A percentile compares a stretch with the other conserved stretches of the same genome.
phyloP scores from a whole-genome alignment of 1,284 basidiomycete species.

The Ustilago esculenta region DNA sequence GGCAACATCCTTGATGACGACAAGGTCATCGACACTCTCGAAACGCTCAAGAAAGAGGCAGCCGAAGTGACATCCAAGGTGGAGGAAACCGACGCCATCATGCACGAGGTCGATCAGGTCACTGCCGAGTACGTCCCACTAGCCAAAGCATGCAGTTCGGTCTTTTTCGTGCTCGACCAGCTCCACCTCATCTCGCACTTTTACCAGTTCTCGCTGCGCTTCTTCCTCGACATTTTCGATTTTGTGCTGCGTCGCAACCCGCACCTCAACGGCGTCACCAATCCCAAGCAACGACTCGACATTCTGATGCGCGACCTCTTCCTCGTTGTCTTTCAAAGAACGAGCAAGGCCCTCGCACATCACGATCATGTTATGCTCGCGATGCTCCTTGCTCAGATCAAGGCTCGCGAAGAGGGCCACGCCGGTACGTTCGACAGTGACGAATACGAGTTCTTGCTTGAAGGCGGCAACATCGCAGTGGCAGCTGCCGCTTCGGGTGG shows the following conservation, averaged over 20 bases:
- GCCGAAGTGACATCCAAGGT: slow-evolving; percentile 95
- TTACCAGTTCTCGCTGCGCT: slow-evolving; percentile 96
- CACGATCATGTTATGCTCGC: slow-evolving; percentile 91
- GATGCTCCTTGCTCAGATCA: slow-evolving; percentile 88
- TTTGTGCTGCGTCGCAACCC: slow-evolving; percentile 91
- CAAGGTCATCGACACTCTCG: slow-evolving; percentile 96
- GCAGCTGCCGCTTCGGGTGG: slow-evolving; percentile 69
- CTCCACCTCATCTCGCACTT: slow-evolving; percentile 94
- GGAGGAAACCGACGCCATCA: slow-evolving; percentile 94
- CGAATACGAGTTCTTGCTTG: slow-evolving; percentile 89
- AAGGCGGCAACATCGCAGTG: slow-evolving; percentile 76
- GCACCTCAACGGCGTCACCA: slow-evolving; percentile 80
- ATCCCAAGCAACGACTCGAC: slow-evolving; percentile 78
- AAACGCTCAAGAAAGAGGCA: slow-evolving; percentile 95
- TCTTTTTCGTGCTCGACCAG: slow-evolving; percentile 97
- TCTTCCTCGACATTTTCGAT: slow-evolving; percentile 99
- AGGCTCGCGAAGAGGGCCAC: slow-evolving; percentile 72
- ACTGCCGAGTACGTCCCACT: slow-evolving; percentile 93
- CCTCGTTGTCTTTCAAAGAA: slow-evolving; percentile 86
- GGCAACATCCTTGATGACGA: slow-evolving; percentile 99
- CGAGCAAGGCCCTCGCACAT: slow-evolving; percentile 89
- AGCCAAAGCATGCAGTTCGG: slow-evolving; percentile 93
- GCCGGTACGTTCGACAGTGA: slow-evolving; percentile 74
- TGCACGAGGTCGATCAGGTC: slow-evolving; percentile 94
- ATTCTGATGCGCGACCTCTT: slow-evolving; percentile 92